Base-by-base conservation (phyloP, 2,329 filamentous ascomycete genomes). In the Pseudogymnoascus sp. region DNA sequence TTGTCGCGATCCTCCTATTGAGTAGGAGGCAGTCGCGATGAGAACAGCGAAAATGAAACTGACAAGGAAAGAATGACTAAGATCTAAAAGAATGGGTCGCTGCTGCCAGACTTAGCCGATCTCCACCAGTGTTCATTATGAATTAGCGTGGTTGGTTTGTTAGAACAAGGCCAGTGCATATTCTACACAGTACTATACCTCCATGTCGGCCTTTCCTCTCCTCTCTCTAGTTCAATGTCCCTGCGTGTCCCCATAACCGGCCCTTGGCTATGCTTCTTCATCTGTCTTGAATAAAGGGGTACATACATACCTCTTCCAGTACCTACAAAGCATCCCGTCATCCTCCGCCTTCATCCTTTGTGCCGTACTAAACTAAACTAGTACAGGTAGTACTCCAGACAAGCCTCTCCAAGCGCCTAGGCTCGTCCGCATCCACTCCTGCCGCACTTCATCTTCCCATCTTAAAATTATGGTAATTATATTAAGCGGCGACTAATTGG, bases 391-490 rank as follows among this genome's bases (percentile, higher is more conserved):
- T 33, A 19, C 49, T 12, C 26, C 4, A 55, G 29, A 55, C 49
- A 55, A 55, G 49, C 49, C 29, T 55, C 49, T 55, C 49, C 29
- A 55, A 55, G 49, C n/a, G 26, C 29, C 49, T 55, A 52, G 49
- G 45, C 45, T 31, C 45, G 14, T 29, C 6, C 49, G 23, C 26
- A 33, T 6, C 45, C 16, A 55, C n/a, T 55, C 49, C 49, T 26
- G 29, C 49, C 16, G 49, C 29, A 21, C 49, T 33, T 19, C 45
- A 55, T 55, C 23, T 14, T 21, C 16, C n/a, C 29, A 19, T 55
- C 29, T 21, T 33, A 33, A 33, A 55, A 14, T 19, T 33, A 19
- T 55, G 6, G 38, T 6, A 55, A 33, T 33, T 33, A 21, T 21
- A 33, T 33, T 55, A 33, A 33, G 12, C n/a, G 16, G 29, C 49